Evolutionary conservation across 1,139 yeast species (phyloP), one percentile per base, ranked within the genome.

Genomic region (Yamadazyma atmosphaerica): DNA sequence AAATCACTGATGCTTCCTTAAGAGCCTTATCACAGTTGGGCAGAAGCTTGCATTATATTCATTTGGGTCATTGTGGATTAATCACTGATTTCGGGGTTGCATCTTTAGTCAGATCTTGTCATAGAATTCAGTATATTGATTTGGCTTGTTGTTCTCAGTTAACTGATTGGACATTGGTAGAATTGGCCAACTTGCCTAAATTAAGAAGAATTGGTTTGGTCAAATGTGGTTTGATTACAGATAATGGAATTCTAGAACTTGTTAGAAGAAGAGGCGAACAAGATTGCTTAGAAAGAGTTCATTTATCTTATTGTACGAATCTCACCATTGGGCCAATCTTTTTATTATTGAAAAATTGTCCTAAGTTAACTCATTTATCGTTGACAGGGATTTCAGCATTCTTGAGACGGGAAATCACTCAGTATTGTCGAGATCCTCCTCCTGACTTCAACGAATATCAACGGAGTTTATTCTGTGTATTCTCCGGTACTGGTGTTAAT

Each of bases 341-440:
- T 58, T 76, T 78, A 46, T 67, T 92, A 40, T 70, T 92, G 42
- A 84, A 82, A 58, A 79, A 83, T 35, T 92, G 98, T 57, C 95
- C 94, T 5, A 79, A 82, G 49, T 69, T 92, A 44, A 89, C 97
- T 1, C 98, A 92, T 64, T 72, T 92, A 40, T 83, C 90, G 10
- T 67, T 85, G 41, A 92, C 98, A 0, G 98, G 98, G 1, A 90
- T 92, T 18, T 75, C 85, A 3, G 86, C 96, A 22, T 92, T 92
- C 63, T 73, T 92, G 56, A 75, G 96, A 45, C 76, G 84, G 14
- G 98, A 92, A 53, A 79, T 92, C 37, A 85, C 94, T 1, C 83
- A 79, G 50, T 90, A 81, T 61, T 90, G 98, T 58, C 83, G 98
- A 25, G 86, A 84, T n/a, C 95, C 98, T 2, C 98, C 98, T 2